Percentiles rank a stretch among this genome's conserved stretches.
phyloP scores from a whole-genome alignment of 225 moss, liverwort and hornwort species.

The Bryoerythrophyllum caledonicum region DNA sequence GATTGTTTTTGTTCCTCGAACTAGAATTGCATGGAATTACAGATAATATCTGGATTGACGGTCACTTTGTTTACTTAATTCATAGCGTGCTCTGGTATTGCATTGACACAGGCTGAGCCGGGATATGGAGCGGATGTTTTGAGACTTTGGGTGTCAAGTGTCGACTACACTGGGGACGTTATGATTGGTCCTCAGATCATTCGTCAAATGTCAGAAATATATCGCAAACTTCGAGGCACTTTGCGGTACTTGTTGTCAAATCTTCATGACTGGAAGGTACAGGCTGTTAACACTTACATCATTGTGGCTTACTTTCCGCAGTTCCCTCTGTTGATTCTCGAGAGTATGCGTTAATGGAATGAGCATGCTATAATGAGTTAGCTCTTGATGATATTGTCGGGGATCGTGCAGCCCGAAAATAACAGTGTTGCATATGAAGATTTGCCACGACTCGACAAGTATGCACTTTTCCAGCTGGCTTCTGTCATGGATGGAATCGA shows the following conservation, averaged over 20 bases:
- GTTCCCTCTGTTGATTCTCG: neutral
- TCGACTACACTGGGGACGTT: constrained; percentile 94
- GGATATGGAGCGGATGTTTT: constrained; percentile 98
- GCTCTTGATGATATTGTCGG: constrained; percentile 12
- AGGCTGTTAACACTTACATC: neutral
- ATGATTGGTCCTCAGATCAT: constrained; percentile 85
- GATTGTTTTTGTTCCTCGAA: neutral
- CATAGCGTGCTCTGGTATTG: neutral
- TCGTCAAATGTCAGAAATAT: constrained; percentile 93
- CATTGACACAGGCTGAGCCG: constrained; percentile 60
- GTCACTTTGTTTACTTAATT: neutral
- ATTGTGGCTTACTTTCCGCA: neutral
- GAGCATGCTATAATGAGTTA: constrained; percentile 1
- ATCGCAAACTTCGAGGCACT: constrained; percentile 94
- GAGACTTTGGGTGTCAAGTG: constrained; percentile 96
- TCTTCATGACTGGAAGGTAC: constrained; percentile 94
- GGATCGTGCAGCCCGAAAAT: constrained; percentile 61
- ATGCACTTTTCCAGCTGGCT: constrained; percentile 81
- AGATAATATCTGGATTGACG: neutral
- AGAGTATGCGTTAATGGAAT: neutral
- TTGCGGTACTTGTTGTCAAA: constrained; percentile 93
- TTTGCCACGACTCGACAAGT: constrained; percentile 83
- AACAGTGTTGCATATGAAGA: constrained; percentile 64
- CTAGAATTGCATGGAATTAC: neutral
- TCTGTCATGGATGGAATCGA: constrained; percentile 69